Percentiles rank a stretch among this genome's conserved stretches.
Evolutionary conservation across 139 green algal species (phyloP).

Genomic region (Chlamydomonas incerta): DNA sequence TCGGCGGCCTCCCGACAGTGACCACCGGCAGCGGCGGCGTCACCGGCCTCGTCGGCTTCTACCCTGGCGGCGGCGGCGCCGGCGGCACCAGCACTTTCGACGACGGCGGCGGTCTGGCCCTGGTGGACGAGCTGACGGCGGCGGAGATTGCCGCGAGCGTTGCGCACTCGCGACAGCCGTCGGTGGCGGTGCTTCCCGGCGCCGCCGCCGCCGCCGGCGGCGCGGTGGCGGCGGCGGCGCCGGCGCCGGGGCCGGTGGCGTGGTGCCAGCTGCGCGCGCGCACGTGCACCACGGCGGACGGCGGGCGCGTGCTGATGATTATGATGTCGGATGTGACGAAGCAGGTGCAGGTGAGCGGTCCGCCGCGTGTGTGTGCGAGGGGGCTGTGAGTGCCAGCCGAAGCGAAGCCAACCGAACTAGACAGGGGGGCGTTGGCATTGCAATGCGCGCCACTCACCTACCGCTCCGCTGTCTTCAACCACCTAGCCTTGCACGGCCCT

Average conservation of each 20-base stretch:
- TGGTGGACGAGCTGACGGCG: too few relatives aligned
- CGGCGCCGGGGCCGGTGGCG: neutral
- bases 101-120: too few relatives aligned
- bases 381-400: neutral
- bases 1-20: too few relatives aligned
- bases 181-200: neutral
- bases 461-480: too few relatives aligned
- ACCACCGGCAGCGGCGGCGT: too few relatives aligned
- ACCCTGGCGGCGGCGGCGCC: too few relatives aligned
- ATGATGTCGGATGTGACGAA: constrained; percentile 18
- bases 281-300: neutral
- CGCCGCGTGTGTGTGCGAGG: neutral
- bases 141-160: too few relatives aligned
- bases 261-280: constrained; percentile 32
- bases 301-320: constrained; percentile 5
- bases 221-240: neutral
- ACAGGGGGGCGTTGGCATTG: too few relatives aligned
- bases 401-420: neutral
- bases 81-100: too few relatives aligned
- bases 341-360: constrained; percentile 13
- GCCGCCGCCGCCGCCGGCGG: neutral
- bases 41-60: too few relatives aligned
- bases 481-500: too few relatives aligned
- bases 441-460: too few relatives aligned
- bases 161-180: neutral